Evolutionary conservation across 2,329 filamentous ascomycete genomes (phyloP), one percentile per base, ranked within the genome.

Genomic region (Trichoderma breve): DNA sequence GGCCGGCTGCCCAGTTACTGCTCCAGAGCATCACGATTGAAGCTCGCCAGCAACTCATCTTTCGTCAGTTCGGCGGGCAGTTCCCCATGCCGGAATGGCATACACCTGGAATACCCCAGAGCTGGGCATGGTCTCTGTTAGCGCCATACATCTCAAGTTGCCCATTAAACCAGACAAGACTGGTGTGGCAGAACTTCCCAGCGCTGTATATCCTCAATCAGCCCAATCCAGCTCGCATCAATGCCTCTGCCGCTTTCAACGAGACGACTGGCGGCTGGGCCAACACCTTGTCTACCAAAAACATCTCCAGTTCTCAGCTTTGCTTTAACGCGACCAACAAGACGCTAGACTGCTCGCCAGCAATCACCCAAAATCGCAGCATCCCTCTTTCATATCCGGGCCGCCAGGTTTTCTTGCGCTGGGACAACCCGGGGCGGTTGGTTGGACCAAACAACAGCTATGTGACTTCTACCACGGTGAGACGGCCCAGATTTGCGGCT

Each of bases 71-170:
- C 79, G 86, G 89, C 39, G 93, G 93, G 18, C 86, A 93, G 7
- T 92, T 93, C 81, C 91, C 93, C 26, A 93, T 93, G 91, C 92
- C 93, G 0, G 91, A 92, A 11, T 96, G 92, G 92, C 94, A 95
- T 78, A 90, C 93, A 77, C 86, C 89, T 6, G 92, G 92, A 51
- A 90, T 95, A 28, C 93, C 93, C 0, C 93, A 97, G 80, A 93
- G 91, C 0, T 97, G 93, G 93, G 89, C 90, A 0, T 97, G 93
- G 93, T 92, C 93, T 0, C 86, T 93, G 26, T 85, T 96, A 5
- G 93, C 93, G 0, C 93, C 93, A 0, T 94, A 94, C 81, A 95
- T 97, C 80, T 90, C 88, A 43, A 91, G 86, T 6, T 97, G 93
- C 80, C 93, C 93, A 0, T 83, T 82, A 57, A 89, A 91, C 79